These are phyloP conservation scores for Mrakia hoshinonis DNA, from an alignment of 768 basidiomycete genomes.

Conservation along the genomic window DNA sequence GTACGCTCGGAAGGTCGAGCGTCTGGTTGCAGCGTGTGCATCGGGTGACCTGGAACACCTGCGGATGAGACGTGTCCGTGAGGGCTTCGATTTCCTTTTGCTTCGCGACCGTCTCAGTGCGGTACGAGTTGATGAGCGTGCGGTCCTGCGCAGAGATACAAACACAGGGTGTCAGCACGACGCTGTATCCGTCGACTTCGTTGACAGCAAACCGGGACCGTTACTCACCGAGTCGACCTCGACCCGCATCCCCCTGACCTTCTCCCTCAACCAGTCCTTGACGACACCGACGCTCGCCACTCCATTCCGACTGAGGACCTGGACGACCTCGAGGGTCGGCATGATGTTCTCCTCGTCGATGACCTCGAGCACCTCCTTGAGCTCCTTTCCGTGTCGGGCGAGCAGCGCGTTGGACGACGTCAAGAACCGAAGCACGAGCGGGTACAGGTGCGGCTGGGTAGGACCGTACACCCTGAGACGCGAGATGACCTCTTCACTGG, in stretches of 20 bases:
- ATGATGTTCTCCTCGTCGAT: constrained; percentile 75
- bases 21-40: constrained; percentile 83
- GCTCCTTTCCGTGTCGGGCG: constrained; percentile 58
- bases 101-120: constrained; percentile 70
- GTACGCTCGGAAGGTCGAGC: constrained; percentile 83
- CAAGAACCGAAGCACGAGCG: constrained; percentile 78
- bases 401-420: constrained; percentile 71
- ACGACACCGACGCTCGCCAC: constrained; percentile 86
- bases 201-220: background rate
- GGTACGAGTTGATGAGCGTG: constrained; percentile 77
- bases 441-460: constrained; percentile 66
- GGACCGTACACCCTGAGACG: constrained; percentile 68
- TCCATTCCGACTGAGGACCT: constrained; percentile 75
- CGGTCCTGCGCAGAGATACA: constrained; percentile 55
- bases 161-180: background rate
- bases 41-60: constrained; percentile 87
- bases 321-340: constrained; percentile 80
- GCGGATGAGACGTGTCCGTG: constrained; percentile 64
- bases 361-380: constrained; percentile 61
- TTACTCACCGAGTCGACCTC: constrained; percentile 70
- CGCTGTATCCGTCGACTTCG: background rate
- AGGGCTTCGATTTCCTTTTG: constrained; percentile 73
- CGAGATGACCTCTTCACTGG: constrained; percentile 55
- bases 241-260: constrained; percentile 61
- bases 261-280: constrained; percentile 76